Conservation (phyloP, 768 basidiomycete species). For the Suillus bovinus region DNA sequence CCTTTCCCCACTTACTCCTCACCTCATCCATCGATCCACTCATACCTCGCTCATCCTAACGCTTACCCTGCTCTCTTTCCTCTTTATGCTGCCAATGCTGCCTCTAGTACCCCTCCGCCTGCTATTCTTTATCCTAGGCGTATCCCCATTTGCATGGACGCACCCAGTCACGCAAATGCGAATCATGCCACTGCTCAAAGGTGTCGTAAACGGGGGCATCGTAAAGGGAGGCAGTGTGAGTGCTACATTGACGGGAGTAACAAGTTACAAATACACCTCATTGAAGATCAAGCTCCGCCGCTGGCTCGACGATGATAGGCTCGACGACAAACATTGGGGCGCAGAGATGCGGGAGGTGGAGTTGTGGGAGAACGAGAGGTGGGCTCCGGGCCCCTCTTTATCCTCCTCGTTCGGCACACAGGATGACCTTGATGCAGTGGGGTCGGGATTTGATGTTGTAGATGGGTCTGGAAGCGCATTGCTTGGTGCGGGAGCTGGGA, state of each 20-base stretch:
- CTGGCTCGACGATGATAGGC: slow-evolving; percentile 62
- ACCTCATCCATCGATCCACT: neutral
- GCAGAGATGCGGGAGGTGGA: slow-evolving; percentile 69
- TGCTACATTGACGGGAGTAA: neutral
- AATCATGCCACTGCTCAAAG: slow-evolving; percentile 30
- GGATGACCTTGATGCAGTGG: slow-evolving; percentile 10
- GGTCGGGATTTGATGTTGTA: neutral
- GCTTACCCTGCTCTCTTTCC: neutral
- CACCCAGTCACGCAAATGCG: slow-evolving; percentile 45
- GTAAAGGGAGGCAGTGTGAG: neutral
- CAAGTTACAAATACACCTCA: slow-evolving; percentile 12
- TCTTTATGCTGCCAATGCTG: neutral
- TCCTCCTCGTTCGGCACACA: neutral
- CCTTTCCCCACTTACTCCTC: slow-evolving; percentile 45
- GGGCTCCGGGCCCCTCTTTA: slow-evolving; percentile 27
- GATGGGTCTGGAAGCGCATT: neutral
- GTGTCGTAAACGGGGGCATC: neutral
- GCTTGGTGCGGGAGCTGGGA: slow-evolving; percentile 13
- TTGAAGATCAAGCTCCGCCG: slow-evolving; percentile 20
- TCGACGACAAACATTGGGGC: slow-evolving; percentile 64
- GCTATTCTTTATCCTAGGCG: neutral
- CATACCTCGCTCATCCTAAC: neutral
- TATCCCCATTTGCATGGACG: slow-evolving; percentile 40
- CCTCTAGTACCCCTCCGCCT: neutral
- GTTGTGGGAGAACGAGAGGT: slow-evolving; percentile 82